Conservation (phyloP, 176 grass and related monocot species). For the Triticum turgidum region DNA sequence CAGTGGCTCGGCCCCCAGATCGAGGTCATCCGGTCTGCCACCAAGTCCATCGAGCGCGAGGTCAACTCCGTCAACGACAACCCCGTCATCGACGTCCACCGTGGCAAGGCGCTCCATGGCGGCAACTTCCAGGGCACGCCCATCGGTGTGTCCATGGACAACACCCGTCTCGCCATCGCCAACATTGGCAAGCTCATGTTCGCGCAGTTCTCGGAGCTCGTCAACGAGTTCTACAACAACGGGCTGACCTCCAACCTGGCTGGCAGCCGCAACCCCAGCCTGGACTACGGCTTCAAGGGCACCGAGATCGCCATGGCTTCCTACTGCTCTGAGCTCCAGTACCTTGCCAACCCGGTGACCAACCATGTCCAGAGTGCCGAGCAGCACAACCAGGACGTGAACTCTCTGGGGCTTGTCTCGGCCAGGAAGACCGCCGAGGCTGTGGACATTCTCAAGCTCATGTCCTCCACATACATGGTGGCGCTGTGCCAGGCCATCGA, state of each 20-base stretch:
- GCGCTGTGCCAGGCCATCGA: slow-evolving; percentile 81
- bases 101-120: slow-evolving; percentile 81
- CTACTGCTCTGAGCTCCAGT: slow-evolving; percentile 97
- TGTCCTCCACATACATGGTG: slow-evolving; percentile 80
- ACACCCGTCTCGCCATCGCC: slow-evolving; percentile 82
- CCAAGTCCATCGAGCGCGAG: slow-evolving; percentile 96
- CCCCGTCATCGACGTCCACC: slow-evolving; percentile 86
- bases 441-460: slow-evolving; percentile 90
- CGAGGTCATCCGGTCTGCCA: slow-evolving; percentile 81
- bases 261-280: slow-evolving; percentile 81
- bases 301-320: slow-evolving; percentile 95
- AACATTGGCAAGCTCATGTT: slow-evolving; percentile 97
- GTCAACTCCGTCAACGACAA: slow-evolving; percentile 99
- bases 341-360: slow-evolving; percentile 85
- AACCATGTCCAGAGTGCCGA: slow-evolving; percentile 98
- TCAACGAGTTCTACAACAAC: slow-evolving; percentile 99
- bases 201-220: slow-evolving; percentile 95
- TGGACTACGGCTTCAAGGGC: slow-evolving; percentile 97
- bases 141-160: slow-evolving; percentile 98
- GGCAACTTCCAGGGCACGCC: slow-evolving; percentile 97
- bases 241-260: slow-evolving; percentile 88
- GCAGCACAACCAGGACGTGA: slow-evolving; percentile 99
- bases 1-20: slow-evolving; percentile 97
- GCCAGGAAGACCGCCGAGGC: slow-evolving; percentile 89
- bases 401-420: slow-evolving; percentile 88